Evolutionary conservation across 305 asterid genomes (phyloP).

Genomic region (Euphrasia arctica): DNA sequence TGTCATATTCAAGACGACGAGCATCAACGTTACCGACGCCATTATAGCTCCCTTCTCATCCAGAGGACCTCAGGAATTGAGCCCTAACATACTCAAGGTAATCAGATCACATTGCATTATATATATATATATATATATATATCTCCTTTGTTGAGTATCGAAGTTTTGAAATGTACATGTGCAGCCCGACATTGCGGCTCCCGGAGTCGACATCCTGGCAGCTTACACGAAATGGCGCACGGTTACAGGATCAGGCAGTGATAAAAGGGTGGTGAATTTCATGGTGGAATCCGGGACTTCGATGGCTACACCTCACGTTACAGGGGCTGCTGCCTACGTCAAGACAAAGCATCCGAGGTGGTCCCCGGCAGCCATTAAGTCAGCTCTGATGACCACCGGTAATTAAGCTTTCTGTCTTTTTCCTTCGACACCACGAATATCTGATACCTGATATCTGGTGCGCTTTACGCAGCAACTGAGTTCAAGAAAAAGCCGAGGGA

Average conservation of each 20-base stretch:
- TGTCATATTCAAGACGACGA: slow-evolving; percentile 45
- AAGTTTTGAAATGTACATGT: background rate
- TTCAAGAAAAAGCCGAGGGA: slow-evolving; percentile 48
- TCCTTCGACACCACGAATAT: too few species aligned
- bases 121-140: background rate
- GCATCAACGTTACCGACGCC: slow-evolving; percentile 38
- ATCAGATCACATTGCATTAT: background rate
- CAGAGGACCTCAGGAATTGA: slow-evolving; percentile 64
- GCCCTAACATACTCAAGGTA: slow-evolving; percentile 74
- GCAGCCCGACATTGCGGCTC: slow-evolving; percentile 88
- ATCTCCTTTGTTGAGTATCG: background rate
- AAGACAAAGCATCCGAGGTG: slow-evolving; percentile 73
- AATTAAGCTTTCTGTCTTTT: slow-evolving; percentile 19
- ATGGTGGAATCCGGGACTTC: slow-evolving; percentile 74
- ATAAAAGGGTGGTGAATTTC: slow-evolving; percentile 39
- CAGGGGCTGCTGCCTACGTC: slow-evolving; percentile 78
- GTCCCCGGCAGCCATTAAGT: slow-evolving; percentile 84
- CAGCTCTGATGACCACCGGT: slow-evolving; percentile 90
- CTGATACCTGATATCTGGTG: background rate
- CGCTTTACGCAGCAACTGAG: slow-evolving; percentile 45
- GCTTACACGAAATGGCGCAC: slow-evolving; percentile 40
- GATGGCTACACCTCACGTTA: slow-evolving; percentile 81
- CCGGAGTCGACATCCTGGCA: slow-evolving; percentile 74
- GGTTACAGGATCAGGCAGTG: slow-evolving; percentile 28
- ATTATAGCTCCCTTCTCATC: slow-evolving; percentile 69